phyloP scores from a whole-genome alignment of 768 basidiomycete species.

The Pulveroboletus sp. region DNA sequence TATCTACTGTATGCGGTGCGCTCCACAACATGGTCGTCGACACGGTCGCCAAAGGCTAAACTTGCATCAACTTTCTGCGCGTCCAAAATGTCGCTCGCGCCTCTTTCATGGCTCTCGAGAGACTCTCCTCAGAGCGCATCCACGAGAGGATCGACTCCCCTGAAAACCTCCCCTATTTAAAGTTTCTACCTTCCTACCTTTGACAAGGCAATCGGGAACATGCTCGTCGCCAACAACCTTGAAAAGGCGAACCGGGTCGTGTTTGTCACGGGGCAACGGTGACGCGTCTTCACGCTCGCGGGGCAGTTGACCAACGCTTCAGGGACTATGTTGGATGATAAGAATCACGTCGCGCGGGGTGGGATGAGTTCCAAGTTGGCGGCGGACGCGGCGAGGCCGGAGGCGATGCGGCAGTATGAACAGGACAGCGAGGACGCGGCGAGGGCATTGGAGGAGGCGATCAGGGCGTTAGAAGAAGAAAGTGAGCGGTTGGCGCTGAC shows the following conservation, averaged over 20 bases:
- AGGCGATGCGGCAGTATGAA: conserved; percentile 71
- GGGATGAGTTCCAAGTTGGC: conserved; percentile 92
- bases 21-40: conserved; percentile 92
- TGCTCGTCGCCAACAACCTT: conserved; percentile 83
- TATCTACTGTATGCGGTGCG: conserved; percentile 83
- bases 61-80: conserved; percentile 88
- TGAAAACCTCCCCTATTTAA: too few species aligned
- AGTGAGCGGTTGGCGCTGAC: conserved; percentile 54
- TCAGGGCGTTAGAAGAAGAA: conserved; percentile 57
- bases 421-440: conserved; percentile 63
- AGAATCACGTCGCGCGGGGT: conserved; percentile 67
- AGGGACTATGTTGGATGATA: conserved; percentile 97
- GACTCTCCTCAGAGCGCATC: conserved; percentile 50
- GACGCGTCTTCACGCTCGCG: conserved; percentile 76
- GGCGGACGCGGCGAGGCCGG: conserved; percentile 72
- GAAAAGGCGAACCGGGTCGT: conserved; percentile 94
- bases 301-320: conserved; percentile 93
- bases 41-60: conserved; percentile 84
- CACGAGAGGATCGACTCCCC: conserved; percentile 56
- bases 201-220: conserved; percentile 82
- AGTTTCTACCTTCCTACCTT: too few species aligned
- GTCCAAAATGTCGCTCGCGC: conserved; percentile 89
- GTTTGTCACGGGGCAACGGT: conserved; percentile 63
- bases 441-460: conserved; percentile 53
- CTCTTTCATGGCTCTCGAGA: conserved; percentile 88